Conservation (phyloP, 1,284 basidiomycete genomes). For the Takashimella tepidaria region DNA sequence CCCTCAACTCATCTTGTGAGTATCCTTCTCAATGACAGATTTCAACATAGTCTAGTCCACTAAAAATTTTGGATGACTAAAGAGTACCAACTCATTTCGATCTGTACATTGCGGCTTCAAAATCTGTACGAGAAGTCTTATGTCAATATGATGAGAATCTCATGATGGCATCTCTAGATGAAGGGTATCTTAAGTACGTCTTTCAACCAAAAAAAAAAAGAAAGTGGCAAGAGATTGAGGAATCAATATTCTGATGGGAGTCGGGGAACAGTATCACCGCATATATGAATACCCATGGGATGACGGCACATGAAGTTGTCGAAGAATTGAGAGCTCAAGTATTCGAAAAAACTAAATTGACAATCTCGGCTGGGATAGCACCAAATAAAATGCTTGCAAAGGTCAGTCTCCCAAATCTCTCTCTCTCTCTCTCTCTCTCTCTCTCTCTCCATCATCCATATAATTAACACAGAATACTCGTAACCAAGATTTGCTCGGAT, state of each 20-base stretch:
- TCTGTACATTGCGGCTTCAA: conserved; percentile 68
- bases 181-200: conserved; percentile 80
- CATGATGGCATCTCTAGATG: conserved; percentile 74
- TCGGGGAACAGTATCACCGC: conserved; percentile 29
- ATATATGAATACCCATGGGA: conserved; percentile 66
- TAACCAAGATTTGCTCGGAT: conserved; percentile 86
- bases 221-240: too few relatives aligned
- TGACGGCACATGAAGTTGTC: conserved; percentile 70
- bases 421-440: too few relatives aligned
- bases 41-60: neutral
- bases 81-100: conserved; percentile 58
- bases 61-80: neutral
- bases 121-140: conserved; percentile 41
- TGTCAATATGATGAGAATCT: conserved; percentile 73
- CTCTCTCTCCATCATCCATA: too few relatives aligned
- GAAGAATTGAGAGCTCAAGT: conserved; percentile 67
- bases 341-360: conserved; percentile 70
- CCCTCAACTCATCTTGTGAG: conserved; percentile 72
- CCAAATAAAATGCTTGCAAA: conserved; percentile 73
- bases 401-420: too few relatives aligned
- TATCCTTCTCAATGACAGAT: neutral
- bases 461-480: too few relatives aligned
- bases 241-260: neutral
- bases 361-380: conserved; percentile 89
- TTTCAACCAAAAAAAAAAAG: too few relatives aligned